Base-by-base conservation (phyloP, 768 basidiomycete species). In the Amanita phalloides region DNA sequence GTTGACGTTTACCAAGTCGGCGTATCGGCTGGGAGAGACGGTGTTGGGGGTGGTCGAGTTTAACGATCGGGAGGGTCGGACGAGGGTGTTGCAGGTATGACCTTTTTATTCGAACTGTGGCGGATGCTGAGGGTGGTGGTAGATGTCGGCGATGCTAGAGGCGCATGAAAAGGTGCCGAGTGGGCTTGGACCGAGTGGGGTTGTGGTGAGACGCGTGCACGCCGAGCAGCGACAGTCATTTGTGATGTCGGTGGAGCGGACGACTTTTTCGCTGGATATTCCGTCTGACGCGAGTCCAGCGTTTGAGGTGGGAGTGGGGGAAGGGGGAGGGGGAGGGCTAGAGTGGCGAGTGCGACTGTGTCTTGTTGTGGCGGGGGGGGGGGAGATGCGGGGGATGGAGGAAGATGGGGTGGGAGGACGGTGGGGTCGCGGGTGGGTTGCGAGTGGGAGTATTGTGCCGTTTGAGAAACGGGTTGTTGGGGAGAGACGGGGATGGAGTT, bases 21-120 rank as follows among this genome's bases (percentile, higher is more conserved):
- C 90, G 0, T 97, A 90, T 65, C 70, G 95, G 17, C 78, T 97
- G 0, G 95, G 95, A 3, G 94, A 99, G 68, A 93, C 92, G 0
- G 82, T 97, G 21, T 68, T 84, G 42, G 95, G 94, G 2, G 82
- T 94, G 0, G 84, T 99, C 21, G 84, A 90, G 61, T 62, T 98
- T 55, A 98, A 99, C 62, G 77, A 82, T 26, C 72, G 79, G 35
- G 68, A 67, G n/a, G 76, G 84, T 4, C 68, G 79, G 35, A 75
- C 85, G 11, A 71, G 86, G n/a, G 94, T 97, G 0, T 63, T 97
- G 41, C 86, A 91, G 71, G 94, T 92, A 23, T 45, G 23, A 1
- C 28, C 1, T 28, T 7, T 36, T 36, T 35, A 7, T 39, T 20
- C 23, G 39, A 13, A 13, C 11, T 13, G 33, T 11, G 32, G 10